phyloP scores from a whole-genome alignment of 192 early-diverging fungal genomes.

The Coemansia sp. region DNA sequence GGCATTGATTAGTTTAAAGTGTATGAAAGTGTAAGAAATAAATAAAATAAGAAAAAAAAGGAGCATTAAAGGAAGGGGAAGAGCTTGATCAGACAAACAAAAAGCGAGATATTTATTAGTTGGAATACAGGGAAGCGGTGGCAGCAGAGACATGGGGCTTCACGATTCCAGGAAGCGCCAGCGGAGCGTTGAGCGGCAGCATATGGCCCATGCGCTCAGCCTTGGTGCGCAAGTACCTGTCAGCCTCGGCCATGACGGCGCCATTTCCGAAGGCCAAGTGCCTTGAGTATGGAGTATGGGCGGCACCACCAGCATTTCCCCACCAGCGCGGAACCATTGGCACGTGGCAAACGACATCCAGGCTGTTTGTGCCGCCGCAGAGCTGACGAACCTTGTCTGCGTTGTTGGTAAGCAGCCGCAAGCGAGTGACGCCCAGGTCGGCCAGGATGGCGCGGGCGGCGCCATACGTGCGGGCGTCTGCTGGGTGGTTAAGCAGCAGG shows the following conservation, averaged over 20 bases:
- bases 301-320: constrained; percentile 29
- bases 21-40: background rate
- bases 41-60: constrained; percentile 3
- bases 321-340: constrained; percentile 93
- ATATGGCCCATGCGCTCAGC: constrained; percentile 92
- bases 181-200: constrained; percentile 45
- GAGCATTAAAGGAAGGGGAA: background rate
- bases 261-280: constrained; percentile 30
- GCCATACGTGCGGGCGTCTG: constrained; percentile 93
- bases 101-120: background rate
- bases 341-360: constrained; percentile 80
- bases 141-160: constrained; percentile 9
- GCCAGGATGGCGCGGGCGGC: constrained; percentile 85
- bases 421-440: constrained; percentile 72
- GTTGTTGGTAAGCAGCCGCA: constrained; percentile 94
- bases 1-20: constrained; percentile 16
- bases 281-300: constrained; percentile 17
- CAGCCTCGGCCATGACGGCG: constrained; percentile 63
- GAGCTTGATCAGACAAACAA: too few relatives aligned
- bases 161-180: constrained; percentile 12
- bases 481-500: constrained; percentile 82
- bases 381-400: constrained; percentile 90
- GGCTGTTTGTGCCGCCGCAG: constrained; percentile 57
- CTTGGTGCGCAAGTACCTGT: constrained; percentile 87
- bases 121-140: constrained; percentile 7